Evolutionary conservation across 2,329 filamentous ascomycete species (phyloP).

Genomic region (Aspergillus nomiae): DNA sequence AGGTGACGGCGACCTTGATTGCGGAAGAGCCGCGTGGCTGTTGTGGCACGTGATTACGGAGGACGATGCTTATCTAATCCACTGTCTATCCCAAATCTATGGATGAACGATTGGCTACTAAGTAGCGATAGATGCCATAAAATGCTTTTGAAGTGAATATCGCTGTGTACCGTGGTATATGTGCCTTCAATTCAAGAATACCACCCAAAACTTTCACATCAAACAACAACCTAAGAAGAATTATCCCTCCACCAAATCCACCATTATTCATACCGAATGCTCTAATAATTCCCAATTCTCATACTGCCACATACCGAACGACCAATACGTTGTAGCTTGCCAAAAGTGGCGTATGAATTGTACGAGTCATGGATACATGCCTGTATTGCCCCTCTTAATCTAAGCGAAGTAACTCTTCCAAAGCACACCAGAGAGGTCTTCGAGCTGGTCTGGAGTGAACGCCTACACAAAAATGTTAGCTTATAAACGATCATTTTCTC

Average conservation of each 20-base stretch:
- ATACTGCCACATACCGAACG: neutral
- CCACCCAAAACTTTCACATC: neutral
- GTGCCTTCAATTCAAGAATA: neutral
- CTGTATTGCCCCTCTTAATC: neutral
- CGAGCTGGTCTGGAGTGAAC: slow-evolving; percentile 88
- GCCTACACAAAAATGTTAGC: slow-evolving; percentile 49
- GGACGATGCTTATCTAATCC: neutral
- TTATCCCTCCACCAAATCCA: neutral
- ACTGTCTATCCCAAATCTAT: neutral
- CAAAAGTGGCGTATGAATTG: neutral
- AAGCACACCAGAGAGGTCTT: slow-evolving; percentile 91
- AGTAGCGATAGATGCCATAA: neutral
- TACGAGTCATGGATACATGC: neutral
- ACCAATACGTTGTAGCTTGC: neutral
- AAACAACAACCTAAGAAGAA: neutral
- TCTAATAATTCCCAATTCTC: neutral
- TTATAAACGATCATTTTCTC: neutral
- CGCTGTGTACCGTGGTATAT: slow-evolving; percentile 1
- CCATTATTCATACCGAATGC: neutral
- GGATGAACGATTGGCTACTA: too few species aligned
- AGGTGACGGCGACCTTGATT: neutral
- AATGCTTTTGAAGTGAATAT: neutral
- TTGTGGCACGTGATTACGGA: slow-evolving; percentile 19
- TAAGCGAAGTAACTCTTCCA: slow-evolving; percentile 99
- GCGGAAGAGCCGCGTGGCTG: slow-evolving; percentile 20